A percentile compares a stretch with the other conserved stretches of the same genome.
Conservation (phyloP, 2,329 filamentous ascomycete genomes). For the Fusarium sacchari region DNA sequence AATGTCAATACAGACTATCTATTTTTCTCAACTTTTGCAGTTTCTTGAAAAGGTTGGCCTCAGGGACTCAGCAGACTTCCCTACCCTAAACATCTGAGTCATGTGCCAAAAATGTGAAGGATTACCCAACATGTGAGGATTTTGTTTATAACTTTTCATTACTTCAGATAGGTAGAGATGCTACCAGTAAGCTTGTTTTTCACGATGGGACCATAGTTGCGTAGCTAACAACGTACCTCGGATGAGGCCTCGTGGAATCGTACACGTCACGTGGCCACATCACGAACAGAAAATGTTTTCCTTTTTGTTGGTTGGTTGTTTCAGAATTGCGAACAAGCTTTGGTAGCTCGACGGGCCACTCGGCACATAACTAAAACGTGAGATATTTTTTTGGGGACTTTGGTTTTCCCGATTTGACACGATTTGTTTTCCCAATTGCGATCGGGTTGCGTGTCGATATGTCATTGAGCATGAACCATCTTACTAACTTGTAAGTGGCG, state of each 20-base stretch:
- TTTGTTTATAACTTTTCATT: too few relatives aligned
- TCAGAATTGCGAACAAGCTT: constrained; percentile 30
- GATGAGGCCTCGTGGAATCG: neutral
- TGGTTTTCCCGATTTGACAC: constrained; percentile 30
- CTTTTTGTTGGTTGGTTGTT: constrained; percentile 12
- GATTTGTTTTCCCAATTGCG: constrained; percentile 8
- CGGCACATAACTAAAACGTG: neutral
- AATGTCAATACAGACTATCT: neutral
- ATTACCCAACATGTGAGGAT: too few relatives aligned
- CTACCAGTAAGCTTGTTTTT: too few relatives aligned
- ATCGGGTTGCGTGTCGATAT: constrained; percentile 35
- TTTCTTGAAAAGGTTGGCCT: neutral
- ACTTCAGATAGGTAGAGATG: too few relatives aligned
- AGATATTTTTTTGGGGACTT: neutral
- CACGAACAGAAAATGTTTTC: neutral
- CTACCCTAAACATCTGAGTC: too few relatives aligned
- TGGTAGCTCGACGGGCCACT: constrained; percentile 6
- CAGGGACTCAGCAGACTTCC: too few relatives aligned
- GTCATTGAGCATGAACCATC: constrained; percentile 25
- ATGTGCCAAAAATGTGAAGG: too few relatives aligned
- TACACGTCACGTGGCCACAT: neutral
- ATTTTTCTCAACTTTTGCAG: neutral
- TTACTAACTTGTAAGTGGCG: constrained; percentile 24
- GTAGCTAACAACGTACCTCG: neutral
- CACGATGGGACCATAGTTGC: too few relatives aligned